Base-by-base conservation (phyloP, 257 asterid genomes). In the Solanum lycopersicoides region DNA sequence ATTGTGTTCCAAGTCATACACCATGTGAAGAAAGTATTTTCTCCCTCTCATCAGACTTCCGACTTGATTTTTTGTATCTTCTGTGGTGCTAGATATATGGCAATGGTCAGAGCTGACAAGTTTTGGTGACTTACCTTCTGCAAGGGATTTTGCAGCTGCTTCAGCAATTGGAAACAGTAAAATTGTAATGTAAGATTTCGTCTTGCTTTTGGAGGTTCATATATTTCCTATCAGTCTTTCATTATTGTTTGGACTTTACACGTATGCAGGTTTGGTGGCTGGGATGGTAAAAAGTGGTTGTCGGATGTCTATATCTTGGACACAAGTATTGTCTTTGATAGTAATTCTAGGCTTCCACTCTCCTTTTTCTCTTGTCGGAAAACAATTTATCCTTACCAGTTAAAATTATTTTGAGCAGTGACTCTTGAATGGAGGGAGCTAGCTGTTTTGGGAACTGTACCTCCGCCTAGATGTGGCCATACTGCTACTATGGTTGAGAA, bases 251-350 rank as follows among this genome's bases (percentile, higher is more conserved):
- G 86, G 79, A 79, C 68, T 80, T 88, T 39, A 82, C 34, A 83
- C 37, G 21, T 76, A 65, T 89, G 93, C 93, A 97, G 99, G 99
- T 96, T 91, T 89, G 99, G 99, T 89, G 99, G 99, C 91, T 97
- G 99, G 99, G 99, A 97, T 93, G 98, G 98, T 83, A 96, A 94
- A 92, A 96, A 93, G 94, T 97, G 99, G 99, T 94, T 96, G 87
- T 97, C 99, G 56, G 99, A 97, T 86, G 98, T 97, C 86, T 95
- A 90, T 88, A 89, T 97, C 87, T 90, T 97, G 42, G 99, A 97
- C 90, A 97, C 99, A 89, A 92, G 99, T 97, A 95, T 90, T 83
- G 56, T 88, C 82, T 47, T 47, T 23, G 75, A 65, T 83, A 35
- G 69, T 15, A 14, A 90, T 66, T 15, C 32, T 85, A 44, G 30